These are phyloP conservation scores for Hypomontagnella submonticulosa DNA, from an alignment of 495 filamentous ascomycete genomes.

Conservation along the genomic window DNA sequence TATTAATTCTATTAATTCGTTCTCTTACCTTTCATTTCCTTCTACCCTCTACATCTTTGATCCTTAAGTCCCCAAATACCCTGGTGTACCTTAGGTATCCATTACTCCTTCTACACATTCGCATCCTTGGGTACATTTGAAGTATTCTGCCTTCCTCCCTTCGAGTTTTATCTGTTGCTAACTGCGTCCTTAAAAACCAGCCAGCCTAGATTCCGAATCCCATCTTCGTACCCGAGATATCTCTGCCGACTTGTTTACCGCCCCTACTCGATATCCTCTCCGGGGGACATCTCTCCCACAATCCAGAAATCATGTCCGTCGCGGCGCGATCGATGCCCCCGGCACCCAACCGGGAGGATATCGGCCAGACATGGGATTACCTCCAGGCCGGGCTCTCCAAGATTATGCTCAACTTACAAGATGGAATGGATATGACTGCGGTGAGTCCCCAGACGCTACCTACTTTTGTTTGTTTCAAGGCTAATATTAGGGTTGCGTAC, in stretches of 20 bases:
- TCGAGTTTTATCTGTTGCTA: conserved; percentile 5
- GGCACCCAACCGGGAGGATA: conserved; percentile 80
- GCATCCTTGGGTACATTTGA: not conserved
- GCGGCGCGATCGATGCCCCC: conserved; percentile 53
- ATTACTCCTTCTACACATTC: not conserved
- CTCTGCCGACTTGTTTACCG: conserved; percentile 1
- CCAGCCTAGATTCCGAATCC: conserved; percentile 4
- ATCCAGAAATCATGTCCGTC: conserved; percentile 31
- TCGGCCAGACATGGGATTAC: conserved; percentile 88
- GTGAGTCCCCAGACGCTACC: conserved; percentile 60
- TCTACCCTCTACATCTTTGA: not conserved
- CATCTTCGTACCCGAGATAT: conserved; percentile 3
- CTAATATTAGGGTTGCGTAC: conserved; percentile 21
- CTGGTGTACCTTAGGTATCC: too few relatives aligned
- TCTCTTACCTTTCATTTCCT: not conserved
- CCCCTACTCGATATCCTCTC: conserved; percentile 12
- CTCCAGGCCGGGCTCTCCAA: conserved; percentile 85
- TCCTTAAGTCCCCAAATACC: too few relatives aligned
- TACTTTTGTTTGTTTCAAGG: not conserved
- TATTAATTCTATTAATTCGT: too few relatives aligned
- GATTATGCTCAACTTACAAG: conserved; percentile 91
- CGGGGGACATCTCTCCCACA: conserved; percentile 25
- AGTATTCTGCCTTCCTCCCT: too few relatives aligned
- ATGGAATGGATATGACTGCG: conserved; percentile 90
- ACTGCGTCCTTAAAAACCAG: conserved; percentile 12